Percentiles rank a stretch among this genome's conserved stretches.
Evolutionary conservation across 805 yeast genomes (phyloP).

Genomic region (Candida patagonica): DNA sequence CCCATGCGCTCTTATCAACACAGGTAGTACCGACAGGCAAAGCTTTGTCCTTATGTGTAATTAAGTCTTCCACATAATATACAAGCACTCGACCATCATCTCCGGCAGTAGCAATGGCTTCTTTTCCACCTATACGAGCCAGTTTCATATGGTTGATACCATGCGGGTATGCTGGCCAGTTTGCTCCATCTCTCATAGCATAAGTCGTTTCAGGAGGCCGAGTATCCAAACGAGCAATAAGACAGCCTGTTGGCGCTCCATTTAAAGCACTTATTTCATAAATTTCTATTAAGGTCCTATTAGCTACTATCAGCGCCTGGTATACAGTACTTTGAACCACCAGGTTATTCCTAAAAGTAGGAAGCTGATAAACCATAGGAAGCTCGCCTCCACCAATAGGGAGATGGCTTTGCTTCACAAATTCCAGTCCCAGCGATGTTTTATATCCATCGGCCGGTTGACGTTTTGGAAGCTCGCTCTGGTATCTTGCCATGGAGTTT

Average conservation of each 20-base stretch:
- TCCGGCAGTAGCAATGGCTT: conserved; percentile 39
- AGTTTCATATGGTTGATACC: conserved; percentile 43
- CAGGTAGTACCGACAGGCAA: conserved; percentile 4
- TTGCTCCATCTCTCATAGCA: conserved; percentile 35
- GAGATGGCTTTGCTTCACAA: background rate
- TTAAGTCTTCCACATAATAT: conserved; percentile 25
- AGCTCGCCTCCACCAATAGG: background rate
- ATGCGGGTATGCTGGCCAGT: conserved; percentile 48
- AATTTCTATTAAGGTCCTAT: background rate
- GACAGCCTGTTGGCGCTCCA: background rate
- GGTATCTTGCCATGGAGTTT: background rate
- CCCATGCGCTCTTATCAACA: conserved; percentile 45
- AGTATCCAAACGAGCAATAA: conserved; percentile 28
- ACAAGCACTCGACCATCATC: conserved; percentile 46
- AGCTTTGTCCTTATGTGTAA: conserved; percentile 19
- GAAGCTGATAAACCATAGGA: background rate
- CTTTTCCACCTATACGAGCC: conserved; percentile 25
- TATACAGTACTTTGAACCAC: background rate
- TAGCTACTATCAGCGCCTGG: conserved; percentile 1
- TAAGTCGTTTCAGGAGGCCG: conserved; percentile 34
- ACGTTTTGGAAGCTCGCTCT: conserved; percentile 1
- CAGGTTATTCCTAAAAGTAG: conserved; percentile 10
- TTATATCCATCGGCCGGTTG: conserved; percentile 4
- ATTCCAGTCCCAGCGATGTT: conserved; percentile 1
- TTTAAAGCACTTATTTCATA: background rate